phyloP scores from a whole-genome alignment of 106 monocot species.

The Hemerocallis citrina region DNA sequence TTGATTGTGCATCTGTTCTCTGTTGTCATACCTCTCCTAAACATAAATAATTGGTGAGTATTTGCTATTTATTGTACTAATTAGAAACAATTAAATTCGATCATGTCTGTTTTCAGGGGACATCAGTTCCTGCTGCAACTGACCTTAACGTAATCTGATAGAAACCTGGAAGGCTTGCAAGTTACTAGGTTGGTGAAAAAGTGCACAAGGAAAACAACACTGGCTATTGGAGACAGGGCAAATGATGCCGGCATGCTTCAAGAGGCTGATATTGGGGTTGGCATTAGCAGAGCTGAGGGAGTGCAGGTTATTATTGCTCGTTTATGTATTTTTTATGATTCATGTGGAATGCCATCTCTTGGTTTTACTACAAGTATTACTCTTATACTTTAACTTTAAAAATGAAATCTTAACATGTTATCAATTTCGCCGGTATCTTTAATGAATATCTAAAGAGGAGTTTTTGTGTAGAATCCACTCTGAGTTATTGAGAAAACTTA shows the following conservation, averaged over 20 bases:
- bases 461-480: no score
- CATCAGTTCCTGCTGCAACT: conserved; percentile 6
- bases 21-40: conserved; percentile 73
- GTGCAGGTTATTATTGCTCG: conserved; percentile 45
- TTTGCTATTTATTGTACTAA: not conserved
- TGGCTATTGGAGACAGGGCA: conserved; percentile 75
- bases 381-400: no score
- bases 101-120: not conserved
- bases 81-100: not conserved
- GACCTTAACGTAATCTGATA: conserved; percentile 5
- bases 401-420: no score
- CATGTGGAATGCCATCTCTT: no score
- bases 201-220: conserved; percentile 44
- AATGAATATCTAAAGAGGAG: no score
- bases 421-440: no score
- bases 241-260: conserved; percentile 91
- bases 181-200: conserved; percentile 63
- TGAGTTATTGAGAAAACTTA: no score
- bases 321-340: not conserved
- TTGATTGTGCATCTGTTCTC: conserved; percentile 67
- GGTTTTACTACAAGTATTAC: no score
- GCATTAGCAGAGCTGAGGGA: conserved; percentile 76
- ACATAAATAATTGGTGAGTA: conserved; percentile 60
- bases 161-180: conserved; percentile 22
- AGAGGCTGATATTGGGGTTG: conserved; percentile 77